A percentile compares a stretch with the other conserved stretches of the same genome.
Evolutionary conservation across 108 stramenopile genomes (phyloP).

Genomic region (Cyclotella sp.): DNA sequence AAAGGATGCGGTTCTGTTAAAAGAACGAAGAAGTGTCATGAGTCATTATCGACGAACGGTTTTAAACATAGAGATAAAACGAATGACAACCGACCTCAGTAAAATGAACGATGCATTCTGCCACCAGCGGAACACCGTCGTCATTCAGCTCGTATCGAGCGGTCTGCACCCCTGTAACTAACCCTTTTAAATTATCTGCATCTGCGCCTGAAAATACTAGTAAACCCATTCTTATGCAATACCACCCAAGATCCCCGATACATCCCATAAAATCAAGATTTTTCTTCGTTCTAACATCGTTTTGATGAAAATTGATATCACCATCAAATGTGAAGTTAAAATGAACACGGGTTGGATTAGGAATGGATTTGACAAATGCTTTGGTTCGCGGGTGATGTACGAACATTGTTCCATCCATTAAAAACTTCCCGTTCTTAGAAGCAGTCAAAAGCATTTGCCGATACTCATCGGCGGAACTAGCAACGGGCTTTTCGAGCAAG

Average conservation of each 20-base stretch:
- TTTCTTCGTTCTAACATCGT: slow-evolving; percentile 57
- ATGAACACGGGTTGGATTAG: slow-evolving; percentile 54
- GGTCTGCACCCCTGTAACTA: slow-evolving; percentile 42
- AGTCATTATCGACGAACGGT: not conserved
- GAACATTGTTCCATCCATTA: slow-evolving; percentile 77
- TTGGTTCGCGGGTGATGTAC: slow-evolving; percentile 63
- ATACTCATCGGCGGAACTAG: slow-evolving; percentile 51
- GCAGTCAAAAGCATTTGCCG: slow-evolving; percentile 56
- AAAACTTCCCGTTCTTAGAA: slow-evolving; percentile 52
- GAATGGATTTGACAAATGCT: slow-evolving; percentile 52
- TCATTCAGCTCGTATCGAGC: slow-evolving; percentile 38
- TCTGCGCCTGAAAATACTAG: slow-evolving; percentile 58
- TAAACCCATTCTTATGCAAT: slow-evolving; percentile 56
- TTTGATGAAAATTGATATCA: slow-evolving; percentile 55
- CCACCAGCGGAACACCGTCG: slow-evolving; percentile 47
- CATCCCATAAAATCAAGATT: slow-evolving; percentile 60
- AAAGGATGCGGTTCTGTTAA: slow-evolving; percentile 30
- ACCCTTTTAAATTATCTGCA: slow-evolving; percentile 8
- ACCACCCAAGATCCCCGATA: slow-evolving; percentile 70
- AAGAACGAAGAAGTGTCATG: not conserved
- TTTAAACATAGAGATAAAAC: not conserved
- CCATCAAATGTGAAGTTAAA: slow-evolving; percentile 56
- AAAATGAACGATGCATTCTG: slow-evolving; percentile 40
- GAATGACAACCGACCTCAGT: slow-evolving; percentile 11
- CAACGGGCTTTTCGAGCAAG: slow-evolving; percentile 72